These are phyloP conservation scores for Bryoerythrophyllum caledonicum DNA, from an alignment of 225 moss, liverwort and hornwort genomes.

Conservation along the genomic window DNA sequence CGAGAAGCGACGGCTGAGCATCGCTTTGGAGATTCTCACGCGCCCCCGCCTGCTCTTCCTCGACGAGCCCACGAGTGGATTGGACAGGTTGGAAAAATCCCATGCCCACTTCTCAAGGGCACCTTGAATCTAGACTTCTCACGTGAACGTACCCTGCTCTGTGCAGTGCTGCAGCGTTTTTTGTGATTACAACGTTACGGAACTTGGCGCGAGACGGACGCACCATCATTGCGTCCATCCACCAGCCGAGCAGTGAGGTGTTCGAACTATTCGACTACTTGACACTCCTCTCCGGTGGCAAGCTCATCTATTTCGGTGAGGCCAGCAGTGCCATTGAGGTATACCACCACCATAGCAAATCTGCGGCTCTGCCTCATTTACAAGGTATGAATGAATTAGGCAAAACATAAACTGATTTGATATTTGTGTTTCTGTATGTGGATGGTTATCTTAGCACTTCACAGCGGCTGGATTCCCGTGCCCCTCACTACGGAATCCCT, in stretches of 20 bases:
- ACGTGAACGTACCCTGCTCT: too few relatives aligned
- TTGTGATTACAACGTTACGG: constrained; percentile 48
- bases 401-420: not conserved
- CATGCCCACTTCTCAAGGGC: too few relatives aligned
- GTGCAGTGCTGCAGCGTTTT: constrained; percentile 57
- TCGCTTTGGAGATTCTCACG: constrained; percentile 83
- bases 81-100: constrained; percentile 53
- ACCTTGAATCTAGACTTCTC: too few relatives aligned
- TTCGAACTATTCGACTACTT: constrained; percentile 56
- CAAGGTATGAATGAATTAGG: not conserved
- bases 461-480: constrained; percentile 59
- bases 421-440: not conserved
- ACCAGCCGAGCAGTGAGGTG: constrained; percentile 64
- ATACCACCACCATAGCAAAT: not conserved
- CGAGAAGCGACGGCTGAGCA: constrained; percentile 88
- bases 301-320: constrained; percentile 50
- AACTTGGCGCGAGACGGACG: constrained; percentile 58
- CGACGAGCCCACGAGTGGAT: constrained; percentile 89
- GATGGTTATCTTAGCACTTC: constrained; percentile 40
- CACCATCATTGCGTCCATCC: constrained; percentile 55
- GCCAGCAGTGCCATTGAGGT: constrained; percentile 49
- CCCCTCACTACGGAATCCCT: constrained; percentile 54
- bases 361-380: not conserved
- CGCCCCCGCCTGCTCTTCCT: constrained; percentile 89
- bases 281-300: constrained; percentile 50